These are phyloP conservation scores for Plasmodium malariae DNA, from an alignment of 169 alveolate species.

Conservation along the genomic window DNA sequence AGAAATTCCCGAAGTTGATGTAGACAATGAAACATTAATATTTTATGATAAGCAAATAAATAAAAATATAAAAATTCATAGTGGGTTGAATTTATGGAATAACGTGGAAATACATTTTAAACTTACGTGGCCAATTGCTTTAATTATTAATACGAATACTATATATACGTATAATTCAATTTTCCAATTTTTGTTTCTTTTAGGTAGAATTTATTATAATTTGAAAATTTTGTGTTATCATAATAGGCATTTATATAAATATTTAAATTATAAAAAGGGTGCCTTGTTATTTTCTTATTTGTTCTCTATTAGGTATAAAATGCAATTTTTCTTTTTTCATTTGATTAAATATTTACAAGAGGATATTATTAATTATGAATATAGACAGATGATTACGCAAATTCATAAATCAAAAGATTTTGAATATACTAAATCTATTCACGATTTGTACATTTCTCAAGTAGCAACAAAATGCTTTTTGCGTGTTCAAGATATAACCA, in stretches of 20 bases:
- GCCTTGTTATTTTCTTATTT: conserved; percentile 50
- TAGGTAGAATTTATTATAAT: conserved; percentile 71
- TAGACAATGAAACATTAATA: conserved; percentile 76
- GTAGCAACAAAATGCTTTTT: conserved; percentile 76
- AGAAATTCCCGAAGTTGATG: conserved; percentile 76
- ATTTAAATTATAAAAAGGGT: conserved; percentile 58
- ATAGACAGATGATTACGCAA: conserved; percentile 65
- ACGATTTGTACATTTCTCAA: conserved; percentile 75
- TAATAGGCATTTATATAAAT: conserved; percentile 71
- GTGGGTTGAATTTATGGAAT: conserved; percentile 76
- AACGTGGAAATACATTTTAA: conserved; percentile 72
- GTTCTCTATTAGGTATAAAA: conserved; percentile 74
- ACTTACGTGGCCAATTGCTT: conserved; percentile 76
- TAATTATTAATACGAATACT: conserved; percentile 70
- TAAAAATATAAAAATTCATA: conserved; percentile 75
- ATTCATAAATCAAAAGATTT: conserved; percentile 77
- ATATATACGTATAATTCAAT: conserved; percentile 75
- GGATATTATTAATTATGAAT: conserved; percentile 74
- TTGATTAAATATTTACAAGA: conserved; percentile 76
- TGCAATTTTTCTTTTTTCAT: conserved; percentile 75
- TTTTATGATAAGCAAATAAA: conserved; percentile 76
- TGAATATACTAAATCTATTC: conserved; percentile 76
- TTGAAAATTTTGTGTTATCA: conserved; percentile 76
- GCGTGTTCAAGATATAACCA: conserved; percentile 68
- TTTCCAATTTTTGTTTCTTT: conserved; percentile 73